These are phyloP conservation scores for Lipomyces chichibuensis DNA, from an alignment of 805 yeast genomes.

Conservation along the genomic window DNA sequence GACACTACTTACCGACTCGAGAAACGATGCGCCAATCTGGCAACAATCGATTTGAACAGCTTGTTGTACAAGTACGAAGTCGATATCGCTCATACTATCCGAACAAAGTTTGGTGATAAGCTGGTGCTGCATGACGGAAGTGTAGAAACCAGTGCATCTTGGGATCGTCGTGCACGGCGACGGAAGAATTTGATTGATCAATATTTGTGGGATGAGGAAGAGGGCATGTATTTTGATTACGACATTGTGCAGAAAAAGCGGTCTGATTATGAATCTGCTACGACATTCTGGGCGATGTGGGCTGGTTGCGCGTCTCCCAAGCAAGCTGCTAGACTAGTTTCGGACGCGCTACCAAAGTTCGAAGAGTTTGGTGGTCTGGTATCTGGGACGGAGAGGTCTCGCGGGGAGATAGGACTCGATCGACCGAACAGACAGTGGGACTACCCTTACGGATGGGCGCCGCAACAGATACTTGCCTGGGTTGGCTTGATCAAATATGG, in stretches of 20 bases:
- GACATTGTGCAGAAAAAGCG: constrained; percentile 61
- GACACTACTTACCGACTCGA: constrained; percentile 91
- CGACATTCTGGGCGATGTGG: constrained; percentile 93
- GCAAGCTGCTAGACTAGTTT: constrained; percentile 69
- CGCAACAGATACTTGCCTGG: constrained; percentile 96
- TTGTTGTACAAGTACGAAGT: constrained; percentile 85
- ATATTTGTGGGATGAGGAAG: constrained; percentile 81
- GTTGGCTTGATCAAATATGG: constrained; percentile 78
- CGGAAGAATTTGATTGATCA: constrained; percentile 63
- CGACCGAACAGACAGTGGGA: constrained; percentile 98
- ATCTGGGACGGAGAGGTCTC: constrained; percentile 73
- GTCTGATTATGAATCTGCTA: constrained; percentile 77
- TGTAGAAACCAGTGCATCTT: constrained; percentile 54
- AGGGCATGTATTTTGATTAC: constrained; percentile 82
- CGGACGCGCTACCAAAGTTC: constrained; percentile 62
- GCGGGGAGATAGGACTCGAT: constrained; percentile 69
- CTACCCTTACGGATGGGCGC: constrained; percentile 98
- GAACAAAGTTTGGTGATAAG: constrained; percentile 57
- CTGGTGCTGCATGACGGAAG: constrained; percentile 45
- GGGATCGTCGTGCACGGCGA: constrained; percentile 61
- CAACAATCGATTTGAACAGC: constrained; percentile 87
- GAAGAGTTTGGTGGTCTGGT: constrained; percentile 90
- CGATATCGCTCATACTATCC: constrained; percentile 73
- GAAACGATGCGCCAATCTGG: constrained; percentile 84
- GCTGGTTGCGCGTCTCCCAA: constrained; percentile 65